phyloP scores from a whole-genome alignment of 1,139 yeast genomes.

The Taphrina pruni region DNA sequence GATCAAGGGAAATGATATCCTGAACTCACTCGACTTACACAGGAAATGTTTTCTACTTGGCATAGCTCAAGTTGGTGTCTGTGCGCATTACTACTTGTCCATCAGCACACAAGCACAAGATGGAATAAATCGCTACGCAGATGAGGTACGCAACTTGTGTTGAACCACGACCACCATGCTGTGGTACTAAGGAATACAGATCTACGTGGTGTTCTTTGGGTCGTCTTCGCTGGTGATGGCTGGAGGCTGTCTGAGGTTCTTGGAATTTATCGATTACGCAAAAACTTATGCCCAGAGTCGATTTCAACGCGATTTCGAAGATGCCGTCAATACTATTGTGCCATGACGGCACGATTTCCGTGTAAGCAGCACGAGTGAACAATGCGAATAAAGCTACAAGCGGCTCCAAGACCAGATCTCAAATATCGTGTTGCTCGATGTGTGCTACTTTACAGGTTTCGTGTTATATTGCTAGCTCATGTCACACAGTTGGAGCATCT shows the following conservation, averaged over 20 bases:
- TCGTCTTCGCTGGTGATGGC: background rate
- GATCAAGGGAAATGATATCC: constrained; percentile 10
- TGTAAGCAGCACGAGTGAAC: too few relatives aligned
- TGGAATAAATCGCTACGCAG: background rate
- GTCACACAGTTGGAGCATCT: too few relatives aligned
- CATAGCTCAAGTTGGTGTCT: background rate
- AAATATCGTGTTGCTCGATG: too few relatives aligned
- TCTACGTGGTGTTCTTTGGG: background rate
- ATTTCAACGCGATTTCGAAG: background rate
- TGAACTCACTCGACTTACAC: background rate
- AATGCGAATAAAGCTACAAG: too few relatives aligned
- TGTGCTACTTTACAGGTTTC: too few relatives aligned
- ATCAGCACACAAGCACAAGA: constrained; percentile 1
- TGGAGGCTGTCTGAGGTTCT: background rate
- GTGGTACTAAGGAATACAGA: background rate
- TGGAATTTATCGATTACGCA: background rate
- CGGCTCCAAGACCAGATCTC: too few relatives aligned
- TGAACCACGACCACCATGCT: too few relatives aligned
- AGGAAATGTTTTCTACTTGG: background rate
- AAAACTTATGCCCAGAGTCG: background rate
- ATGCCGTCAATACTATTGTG: background rate
- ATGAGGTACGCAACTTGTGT: background rate
- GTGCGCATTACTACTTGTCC: background rate
- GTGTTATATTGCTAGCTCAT: too few relatives aligned
- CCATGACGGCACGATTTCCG: background rate